phyloP scores from a whole-genome alignment of 495 filamentous ascomycete species.

The Chaetomium cochliodes region DNA sequence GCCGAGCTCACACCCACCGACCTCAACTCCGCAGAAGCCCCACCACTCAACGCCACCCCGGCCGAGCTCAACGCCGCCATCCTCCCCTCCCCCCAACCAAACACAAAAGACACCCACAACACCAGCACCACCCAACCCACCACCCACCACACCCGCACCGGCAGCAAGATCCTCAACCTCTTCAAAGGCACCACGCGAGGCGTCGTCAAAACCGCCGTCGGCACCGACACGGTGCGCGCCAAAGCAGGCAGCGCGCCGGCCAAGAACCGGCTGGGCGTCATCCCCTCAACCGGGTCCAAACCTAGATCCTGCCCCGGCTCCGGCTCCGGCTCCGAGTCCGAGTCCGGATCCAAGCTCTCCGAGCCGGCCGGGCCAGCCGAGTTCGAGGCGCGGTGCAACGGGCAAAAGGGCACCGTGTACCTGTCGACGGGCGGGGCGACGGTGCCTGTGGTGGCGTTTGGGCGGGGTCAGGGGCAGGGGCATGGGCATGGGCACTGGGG shows the following conservation, averaged over 20 bases:
- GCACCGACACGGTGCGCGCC: constrained; percentile 66
- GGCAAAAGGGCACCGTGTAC: constrained; percentile 69
- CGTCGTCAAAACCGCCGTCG: constrained; percentile 65
- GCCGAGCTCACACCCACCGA: constrained; percentile 48
- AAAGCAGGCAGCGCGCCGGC: constrained; percentile 63
- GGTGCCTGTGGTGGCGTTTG: constrained; percentile 60
- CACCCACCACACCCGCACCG: constrained; percentile 42
- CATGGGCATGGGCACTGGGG: constrained; percentile 15
- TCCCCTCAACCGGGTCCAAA: too few relatives aligned
- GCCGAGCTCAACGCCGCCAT: constrained; percentile 48
- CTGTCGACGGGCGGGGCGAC: constrained; percentile 58
- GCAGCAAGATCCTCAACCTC: constrained; percentile 59
- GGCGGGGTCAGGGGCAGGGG: constrained; percentile 26
- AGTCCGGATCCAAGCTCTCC: too few relatives aligned
- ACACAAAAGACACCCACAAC: constrained; percentile 20
- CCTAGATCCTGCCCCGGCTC: too few relatives aligned
- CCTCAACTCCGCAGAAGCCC: constrained; percentile 39
- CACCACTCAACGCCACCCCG: constrained; percentile 43
- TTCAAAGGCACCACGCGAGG: constrained; percentile 69
- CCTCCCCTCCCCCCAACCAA: constrained; percentile 33
- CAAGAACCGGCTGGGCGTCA: constrained; percentile 66
- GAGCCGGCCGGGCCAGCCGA: constrained; percentile 63
- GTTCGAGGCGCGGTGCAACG: constrained; percentile 70
- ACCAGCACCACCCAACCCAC: constrained; percentile 20
- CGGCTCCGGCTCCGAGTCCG: too few relatives aligned